Base-by-base conservation (phyloP, 1,284 basidiomycete species). In the Vanrija humicola region DNA sequence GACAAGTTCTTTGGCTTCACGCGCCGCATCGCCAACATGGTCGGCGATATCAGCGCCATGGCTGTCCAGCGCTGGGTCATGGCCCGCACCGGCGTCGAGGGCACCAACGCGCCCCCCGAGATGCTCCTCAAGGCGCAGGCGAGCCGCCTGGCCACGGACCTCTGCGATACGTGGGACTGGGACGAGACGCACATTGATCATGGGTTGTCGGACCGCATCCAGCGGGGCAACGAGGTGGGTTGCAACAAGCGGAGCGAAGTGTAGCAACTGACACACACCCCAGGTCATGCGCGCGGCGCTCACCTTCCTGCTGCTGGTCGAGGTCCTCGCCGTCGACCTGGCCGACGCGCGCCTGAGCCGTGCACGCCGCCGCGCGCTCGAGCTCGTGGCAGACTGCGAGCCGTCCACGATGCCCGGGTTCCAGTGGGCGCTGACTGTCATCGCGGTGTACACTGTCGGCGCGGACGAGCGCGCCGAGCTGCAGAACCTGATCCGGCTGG, bases 1-100 rank as follows among this genome's bases (percentile, higher is more conserved):
- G 63, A 64, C 48, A 46, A 53, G 7, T 64, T 64, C 19, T 52
- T 62, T 29, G 63, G 63, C 8, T 48, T 61, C n/a, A 53, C 58
- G 6, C 55, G 63, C 14, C 48, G 50, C 9, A 56, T 58, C 29
- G 55, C 62, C 53, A 42, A 48, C 40, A 29, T 54, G 29, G 42
- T 62, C 26, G 58, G 54, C 15, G 46, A 48, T 6, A 58, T 64
- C 23, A 59, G 55, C 38, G 48, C 46, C 43, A 47, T 64, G 34
- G 56, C 62, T 23, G 49, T 51, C 16, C 47, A 51, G 15, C 59
- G 55, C n/a, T 49, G 52, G 10, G 38, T 34, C 19, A 29, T 56
- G 25, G 34, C 52, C 19, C 55, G 55, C 6, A 38, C 50, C 2
- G 56, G 56, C 39, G 48, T 44, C 9, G 50, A 56, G 12, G 19